phyloP scores from a whole-genome alignment of 192 early-diverging fungal genomes.

The Dissophora ornata region DNA sequence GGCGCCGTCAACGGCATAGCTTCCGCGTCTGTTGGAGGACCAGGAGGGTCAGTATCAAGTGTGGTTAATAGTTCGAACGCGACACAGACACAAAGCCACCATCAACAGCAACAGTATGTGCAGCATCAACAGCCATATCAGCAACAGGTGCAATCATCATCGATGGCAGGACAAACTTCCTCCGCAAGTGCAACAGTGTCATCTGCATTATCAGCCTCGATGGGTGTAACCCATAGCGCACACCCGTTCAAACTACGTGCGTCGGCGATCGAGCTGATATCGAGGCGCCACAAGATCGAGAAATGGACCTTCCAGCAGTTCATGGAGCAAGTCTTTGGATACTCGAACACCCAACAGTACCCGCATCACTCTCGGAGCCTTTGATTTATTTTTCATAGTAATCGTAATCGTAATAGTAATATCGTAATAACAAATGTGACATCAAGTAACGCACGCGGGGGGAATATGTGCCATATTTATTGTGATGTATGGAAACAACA shows the following conservation, averaged over 20 bases:
- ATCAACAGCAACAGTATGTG: slow-evolving; percentile 6
- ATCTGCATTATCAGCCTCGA: slow-evolving; percentile 21
- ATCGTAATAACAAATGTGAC: too few species aligned
- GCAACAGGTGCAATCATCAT: neutral
- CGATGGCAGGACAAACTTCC: neutral
- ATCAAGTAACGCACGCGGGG: too few species aligned
- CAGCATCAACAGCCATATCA: neutral
- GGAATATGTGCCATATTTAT: too few species aligned
- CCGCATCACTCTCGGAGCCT: slow-evolving; percentile 2
- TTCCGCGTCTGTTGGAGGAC: too few species aligned
- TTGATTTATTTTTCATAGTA: too few species aligned
- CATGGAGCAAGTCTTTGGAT: slow-evolving; percentile 53
- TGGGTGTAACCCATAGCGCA: slow-evolving; percentile 13
- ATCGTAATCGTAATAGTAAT: too few species aligned
- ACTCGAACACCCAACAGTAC: slow-evolving; percentile 19
- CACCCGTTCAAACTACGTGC: slow-evolving; percentile 47
- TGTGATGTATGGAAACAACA: too few species aligned
- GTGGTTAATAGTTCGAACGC: neutral
- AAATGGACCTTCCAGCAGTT: slow-evolving; percentile 54
- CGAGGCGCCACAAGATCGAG: slow-evolving; percentile 39
- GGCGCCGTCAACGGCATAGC: too few species aligned
- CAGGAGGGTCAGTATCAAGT: neutral
- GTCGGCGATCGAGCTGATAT: slow-evolving; percentile 37
- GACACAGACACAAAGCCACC: neutral
- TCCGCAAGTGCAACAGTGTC: neutral